Conservation (phyloP, 371 early-diverging fungal genomes). For the Mortierella sp. region DNA sequence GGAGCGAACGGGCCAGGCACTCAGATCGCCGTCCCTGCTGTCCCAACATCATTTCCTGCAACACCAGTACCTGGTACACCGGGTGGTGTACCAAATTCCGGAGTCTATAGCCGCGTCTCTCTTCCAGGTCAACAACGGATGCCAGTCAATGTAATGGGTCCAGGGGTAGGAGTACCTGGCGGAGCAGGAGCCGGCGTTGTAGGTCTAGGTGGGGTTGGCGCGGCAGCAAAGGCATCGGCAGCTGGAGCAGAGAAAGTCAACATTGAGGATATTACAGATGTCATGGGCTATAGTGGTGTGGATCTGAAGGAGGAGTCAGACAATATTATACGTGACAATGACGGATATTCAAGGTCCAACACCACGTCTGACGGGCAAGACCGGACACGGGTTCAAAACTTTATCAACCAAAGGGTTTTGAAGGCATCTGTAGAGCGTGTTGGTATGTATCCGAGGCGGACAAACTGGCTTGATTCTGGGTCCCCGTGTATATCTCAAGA, state of each 20-base stretch:
- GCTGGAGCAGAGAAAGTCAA: slow-evolving; percentile 59
- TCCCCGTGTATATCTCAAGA: no score
- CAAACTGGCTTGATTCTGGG: no score
- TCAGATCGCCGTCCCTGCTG: slow-evolving; percentile 7
- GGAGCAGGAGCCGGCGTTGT: slow-evolving; percentile 7
- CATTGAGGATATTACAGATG: slow-evolving; percentile 79
- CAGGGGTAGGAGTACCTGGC: slow-evolving; percentile 9
- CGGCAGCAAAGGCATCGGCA: slow-evolving; percentile 22
- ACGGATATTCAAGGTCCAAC: slow-evolving; percentile 30
- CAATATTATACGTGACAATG: slow-evolving; percentile 57
- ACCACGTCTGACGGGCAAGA: slow-evolving; percentile 33
- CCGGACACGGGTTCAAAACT: slow-evolving; percentile 38
- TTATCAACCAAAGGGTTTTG: slow-evolving; percentile 26
- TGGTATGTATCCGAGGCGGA: slow-evolving; percentile 11
- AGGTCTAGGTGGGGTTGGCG: slow-evolving; percentile 10
- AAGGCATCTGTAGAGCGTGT: slow-evolving; percentile 34
- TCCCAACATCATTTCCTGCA: slow-evolving; percentile 16
- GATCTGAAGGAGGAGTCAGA: slow-evolving; percentile 68
- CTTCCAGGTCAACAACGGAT: slow-evolving; percentile 42
- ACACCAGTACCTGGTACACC: slow-evolving; percentile 25
- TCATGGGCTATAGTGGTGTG: slow-evolving; percentile 89
- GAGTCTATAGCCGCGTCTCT: slow-evolving; percentile 31
- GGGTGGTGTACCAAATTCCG: slow-evolving; percentile 17
- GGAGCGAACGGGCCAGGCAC: slow-evolving; percentile 15
- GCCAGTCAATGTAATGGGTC: neutral